Percentiles rank a stretch among this genome's conserved stretches.
Conservation (phyloP, 2,329 filamentous ascomycete genomes). For the Colletotrichum euphorbiae region DNA sequence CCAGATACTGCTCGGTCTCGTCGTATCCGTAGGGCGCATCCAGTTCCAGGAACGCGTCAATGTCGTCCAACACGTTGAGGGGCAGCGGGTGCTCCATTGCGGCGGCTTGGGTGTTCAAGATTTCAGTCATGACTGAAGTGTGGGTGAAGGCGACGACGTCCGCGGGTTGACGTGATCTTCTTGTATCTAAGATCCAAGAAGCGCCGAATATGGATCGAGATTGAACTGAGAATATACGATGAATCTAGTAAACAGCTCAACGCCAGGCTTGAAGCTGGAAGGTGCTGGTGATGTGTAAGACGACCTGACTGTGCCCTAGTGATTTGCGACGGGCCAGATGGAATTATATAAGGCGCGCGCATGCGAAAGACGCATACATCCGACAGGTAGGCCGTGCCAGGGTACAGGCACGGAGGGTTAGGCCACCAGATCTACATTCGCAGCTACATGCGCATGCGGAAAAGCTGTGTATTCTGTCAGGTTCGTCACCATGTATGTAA, state of each 20-base stretch:
- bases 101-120: neutral
- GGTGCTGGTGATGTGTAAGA: constrained; percentile 38
- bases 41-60: constrained; percentile 39
- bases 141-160: neutral
- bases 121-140: neutral
- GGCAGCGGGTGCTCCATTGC: constrained; percentile 35
- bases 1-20: constrained; percentile 37
- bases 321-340: constrained; percentile 31
- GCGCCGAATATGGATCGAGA: neutral
- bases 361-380: constrained; percentile 17
- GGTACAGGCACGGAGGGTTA: constrained; percentile 20
- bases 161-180: constrained; percentile 8
- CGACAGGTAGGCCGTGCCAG: constrained; percentile 22
- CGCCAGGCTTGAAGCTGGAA: constrained; percentile 17
- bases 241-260: neutral
- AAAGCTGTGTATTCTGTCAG: constrained; percentile 23
- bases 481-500: constrained; percentile 36
- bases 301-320: constrained; percentile 28
- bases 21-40: constrained; percentile 40
- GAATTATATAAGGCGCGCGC: constrained; percentile 38
- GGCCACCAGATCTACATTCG: constrained; percentile 15
- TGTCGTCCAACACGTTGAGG: constrained; percentile 40
- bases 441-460: constrained; percentile 23
- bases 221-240: constrained; percentile 22
- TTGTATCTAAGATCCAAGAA: neutral